phyloP scores from a whole-genome alignment of 148 eudicot species.

The Dysphania ambrosioides region DNA sequence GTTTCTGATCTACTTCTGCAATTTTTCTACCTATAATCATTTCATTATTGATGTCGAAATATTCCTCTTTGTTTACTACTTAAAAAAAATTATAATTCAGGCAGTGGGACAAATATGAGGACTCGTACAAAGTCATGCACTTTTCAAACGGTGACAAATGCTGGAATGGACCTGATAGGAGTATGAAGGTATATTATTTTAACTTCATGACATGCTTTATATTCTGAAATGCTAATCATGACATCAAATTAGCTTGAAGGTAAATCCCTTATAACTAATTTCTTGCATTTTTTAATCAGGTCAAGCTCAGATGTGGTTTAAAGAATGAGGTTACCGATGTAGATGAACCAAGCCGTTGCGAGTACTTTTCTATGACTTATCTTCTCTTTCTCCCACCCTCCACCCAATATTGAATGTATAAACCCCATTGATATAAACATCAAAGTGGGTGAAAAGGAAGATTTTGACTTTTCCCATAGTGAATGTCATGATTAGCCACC shows the following conservation, averaged over 20 bases:
- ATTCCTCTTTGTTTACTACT: constrained; percentile 6
- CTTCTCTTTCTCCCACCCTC: neutral
- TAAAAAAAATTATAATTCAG: constrained; percentile 37
- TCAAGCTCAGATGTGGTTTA: constrained; percentile 87
- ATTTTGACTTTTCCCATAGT: no score
- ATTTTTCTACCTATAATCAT: constrained; percentile 5
- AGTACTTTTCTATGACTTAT: constrained; percentile 39
- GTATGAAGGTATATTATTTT: constrained; percentile 56
- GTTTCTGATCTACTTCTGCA: neutral
- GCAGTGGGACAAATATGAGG: constrained; percentile 90
- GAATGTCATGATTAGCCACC: no score
- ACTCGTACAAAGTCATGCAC: constrained; percentile 67
- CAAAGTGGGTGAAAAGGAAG: no score
- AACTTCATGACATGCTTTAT: neutral
- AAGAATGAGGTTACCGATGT: constrained; percentile 79
- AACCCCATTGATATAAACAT: no score
- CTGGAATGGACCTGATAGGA: constrained; percentile 99
- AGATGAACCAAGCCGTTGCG: constrained; percentile 99
- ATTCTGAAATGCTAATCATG: neutral
- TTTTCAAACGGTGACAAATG: constrained; percentile 90
- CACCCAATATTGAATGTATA: no score
- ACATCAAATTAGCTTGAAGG: neutral
- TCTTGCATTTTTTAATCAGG: constrained; percentile 43
- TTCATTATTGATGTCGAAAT: constrained; percentile 7
- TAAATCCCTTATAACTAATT: neutral